phyloP scores from a whole-genome alignment of 176 grass and related monocot genomes.

The Hordeum marinum region DNA sequence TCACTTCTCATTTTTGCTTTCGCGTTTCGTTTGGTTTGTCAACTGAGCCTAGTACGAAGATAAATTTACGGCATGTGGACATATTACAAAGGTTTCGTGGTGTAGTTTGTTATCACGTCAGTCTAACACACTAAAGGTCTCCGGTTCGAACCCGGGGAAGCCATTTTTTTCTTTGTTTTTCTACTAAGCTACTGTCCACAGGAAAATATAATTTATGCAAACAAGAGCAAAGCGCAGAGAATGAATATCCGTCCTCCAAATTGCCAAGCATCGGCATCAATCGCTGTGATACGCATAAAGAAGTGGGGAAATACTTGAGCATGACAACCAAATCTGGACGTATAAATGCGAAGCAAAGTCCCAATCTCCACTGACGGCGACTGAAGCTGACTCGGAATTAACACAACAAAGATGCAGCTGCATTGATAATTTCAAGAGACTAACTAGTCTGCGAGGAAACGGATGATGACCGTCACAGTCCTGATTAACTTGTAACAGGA shows the following conservation, averaged over 20 bases:
- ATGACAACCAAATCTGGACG: background rate
- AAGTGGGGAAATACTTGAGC: background rate
- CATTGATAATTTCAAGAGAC: background rate
- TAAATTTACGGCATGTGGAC: too few species aligned
- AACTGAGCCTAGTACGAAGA: too few species aligned
- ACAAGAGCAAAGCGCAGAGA: background rate
- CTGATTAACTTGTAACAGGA: constrained; percentile 9
- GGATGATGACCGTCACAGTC: background rate
- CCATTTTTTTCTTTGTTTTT: background rate
- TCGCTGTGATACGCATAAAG: background rate
- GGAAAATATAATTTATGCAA: background rate
- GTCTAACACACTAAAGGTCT: constrained; percentile 99
- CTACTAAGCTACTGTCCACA: too few species aligned
- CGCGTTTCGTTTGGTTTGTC: too few species aligned
- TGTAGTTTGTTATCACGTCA: constrained; percentile 99
- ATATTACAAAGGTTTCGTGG: constrained; percentile 47
- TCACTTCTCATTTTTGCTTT: too few species aligned
- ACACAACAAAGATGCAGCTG: background rate
- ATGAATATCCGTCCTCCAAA: background rate
- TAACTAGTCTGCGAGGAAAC: background rate
- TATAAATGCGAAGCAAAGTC: constrained; percentile 25
- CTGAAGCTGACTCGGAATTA: constrained; percentile 1
- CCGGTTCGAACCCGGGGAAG: constrained; percentile 85
- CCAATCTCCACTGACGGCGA: constrained; percentile 33
- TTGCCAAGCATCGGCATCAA: background rate